Base-by-base conservation (phyloP, 2,329 filamentous ascomycete species). In the Colletotrichum theobromicola region DNA sequence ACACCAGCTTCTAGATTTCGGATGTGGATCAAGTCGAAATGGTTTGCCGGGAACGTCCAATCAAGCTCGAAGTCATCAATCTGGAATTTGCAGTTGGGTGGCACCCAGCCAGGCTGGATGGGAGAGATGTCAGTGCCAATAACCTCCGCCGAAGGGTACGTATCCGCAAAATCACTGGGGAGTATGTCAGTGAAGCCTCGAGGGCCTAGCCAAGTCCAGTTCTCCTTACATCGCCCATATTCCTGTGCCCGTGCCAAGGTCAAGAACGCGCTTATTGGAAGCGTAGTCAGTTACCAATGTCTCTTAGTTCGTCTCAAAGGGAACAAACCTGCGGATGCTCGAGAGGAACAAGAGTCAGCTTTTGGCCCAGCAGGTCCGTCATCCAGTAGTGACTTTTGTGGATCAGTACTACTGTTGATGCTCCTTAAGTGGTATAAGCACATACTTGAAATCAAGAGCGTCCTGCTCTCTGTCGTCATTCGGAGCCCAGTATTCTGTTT, bases 41-140 rank as follows among this genome's bases (percentile, higher is more conserved):
- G 80, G 69, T 87, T 37, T 37, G 7, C 78, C 0, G 86, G 83
- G 24, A 83, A 90, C 80, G 83, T 90, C 84, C 85, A 87, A 4
- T 84, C 82, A 16, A 82, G 85, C 76, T 90, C 89, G 37, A 90
- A 87, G 76, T 93, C 91, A 79, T 93, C 91, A 50, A 93, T 87
- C 70, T 92, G 87, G 71, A 93, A 93, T 74, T 89, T 88, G 67
- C 92, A 90, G 77, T 93, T 93, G 18, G 87, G 85, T 1, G 91
- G 90, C 0, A 92, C 87, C 79, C 85, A 71, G 42, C 81, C 81
- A 1, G 90, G 89, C 77, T 91, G 89, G 18, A 90, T 89, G 1
- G 89, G 88, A 7, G 87, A 89, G 13, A 91, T 85, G 77, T 92
- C 89, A 4, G 87, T 89, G 46, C 89, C 89, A 34, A 86, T 84